Conservation (phyloP, 1,139 yeast genomes). For the Saccharomyces hybrid region DNA sequence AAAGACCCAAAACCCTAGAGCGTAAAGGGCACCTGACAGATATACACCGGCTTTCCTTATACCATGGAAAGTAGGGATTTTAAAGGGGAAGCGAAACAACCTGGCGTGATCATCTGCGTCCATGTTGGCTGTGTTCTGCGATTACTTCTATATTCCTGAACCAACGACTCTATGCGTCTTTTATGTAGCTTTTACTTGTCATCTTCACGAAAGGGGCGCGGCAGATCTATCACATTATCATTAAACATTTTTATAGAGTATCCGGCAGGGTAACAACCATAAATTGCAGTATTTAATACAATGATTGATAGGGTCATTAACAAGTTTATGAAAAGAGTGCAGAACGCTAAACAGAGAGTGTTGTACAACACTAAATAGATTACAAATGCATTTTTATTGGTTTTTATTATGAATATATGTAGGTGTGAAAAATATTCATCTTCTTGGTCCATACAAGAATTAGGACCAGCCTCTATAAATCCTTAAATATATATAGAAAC, state of each 20-base stretch:
- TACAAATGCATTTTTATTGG: no score
- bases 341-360: no score
- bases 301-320: no score
- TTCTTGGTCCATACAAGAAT: no score
- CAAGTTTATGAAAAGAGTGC: no score
- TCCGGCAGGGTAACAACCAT: background rate
- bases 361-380: no score
- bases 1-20: slow-evolving; percentile 85
- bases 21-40: slow-evolving; percentile 39
- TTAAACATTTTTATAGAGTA: background rate
- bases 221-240: background rate
- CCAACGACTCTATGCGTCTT: background rate
- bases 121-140: slow-evolving; percentile 7
- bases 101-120: slow-evolving; percentile 22
- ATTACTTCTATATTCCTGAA: background rate
- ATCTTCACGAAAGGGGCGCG: background rate
- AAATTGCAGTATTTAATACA: no score
- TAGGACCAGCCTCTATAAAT: no score
- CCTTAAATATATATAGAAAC: no score
- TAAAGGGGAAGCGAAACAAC: slow-evolving; percentile 49
- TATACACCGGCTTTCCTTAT: slow-evolving; percentile 61
- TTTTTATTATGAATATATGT: no score
- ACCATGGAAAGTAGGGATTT: slow-evolving; percentile 60
- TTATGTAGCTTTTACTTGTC: background rate
- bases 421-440: no score